Evolutionary conservation across 768 basidiomycete genomes (phyloP).

Genomic region (Hortiboletus flavorubellus): DNA sequence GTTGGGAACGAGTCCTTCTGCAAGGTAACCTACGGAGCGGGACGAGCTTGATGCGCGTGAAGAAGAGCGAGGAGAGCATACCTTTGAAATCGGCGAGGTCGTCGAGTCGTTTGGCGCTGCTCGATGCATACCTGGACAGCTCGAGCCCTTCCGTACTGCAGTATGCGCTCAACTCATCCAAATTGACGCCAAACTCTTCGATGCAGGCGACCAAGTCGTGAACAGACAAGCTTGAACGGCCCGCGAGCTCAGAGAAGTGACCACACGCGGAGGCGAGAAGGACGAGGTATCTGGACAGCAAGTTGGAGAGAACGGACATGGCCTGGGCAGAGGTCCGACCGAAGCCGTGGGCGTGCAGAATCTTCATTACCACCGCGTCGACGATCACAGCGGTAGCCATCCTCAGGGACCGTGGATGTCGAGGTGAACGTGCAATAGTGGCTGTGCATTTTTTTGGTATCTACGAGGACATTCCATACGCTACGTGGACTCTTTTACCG

Average conservation of each 20-base stretch:
- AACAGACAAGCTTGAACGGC: conserved; percentile 53
- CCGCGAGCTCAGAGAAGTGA: conserved; percentile 72
- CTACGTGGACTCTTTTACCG: neutral
- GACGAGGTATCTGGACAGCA: conserved; percentile 70
- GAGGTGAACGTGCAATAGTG: neutral
- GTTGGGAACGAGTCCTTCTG: conserved; percentile 52
- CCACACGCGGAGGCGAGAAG: conserved; percentile 65
- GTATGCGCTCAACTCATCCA: conserved; percentile 71
- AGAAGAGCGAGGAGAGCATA: conserved; percentile 35
- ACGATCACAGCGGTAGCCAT: conserved; percentile 52
- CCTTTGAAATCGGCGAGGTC: conserved; percentile 73
- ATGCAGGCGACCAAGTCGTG: conserved; percentile 64
- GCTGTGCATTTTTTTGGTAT: conserved; percentile 7
- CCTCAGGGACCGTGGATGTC: neutral
- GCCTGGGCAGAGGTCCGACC: conserved; percentile 74
- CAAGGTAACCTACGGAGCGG: conserved; percentile 52
- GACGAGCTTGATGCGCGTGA: conserved; percentile 11
- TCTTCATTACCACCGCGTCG: conserved; percentile 63
- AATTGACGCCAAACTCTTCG: conserved; percentile 68
- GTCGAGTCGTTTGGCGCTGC: conserved; percentile 62
- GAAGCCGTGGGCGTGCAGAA: conserved; percentile 76
- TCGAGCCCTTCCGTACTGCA: conserved; percentile 65
- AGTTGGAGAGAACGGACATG: conserved; percentile 64
- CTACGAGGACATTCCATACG: neutral
- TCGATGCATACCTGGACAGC: conserved; percentile 61